Percentiles rank a stretch among this genome's conserved stretches.
These are phyloP conservation scores for Physocladia obscura DNA, from an alignment of 192 early-diverging fungal species.

Conservation along the genomic window DNA sequence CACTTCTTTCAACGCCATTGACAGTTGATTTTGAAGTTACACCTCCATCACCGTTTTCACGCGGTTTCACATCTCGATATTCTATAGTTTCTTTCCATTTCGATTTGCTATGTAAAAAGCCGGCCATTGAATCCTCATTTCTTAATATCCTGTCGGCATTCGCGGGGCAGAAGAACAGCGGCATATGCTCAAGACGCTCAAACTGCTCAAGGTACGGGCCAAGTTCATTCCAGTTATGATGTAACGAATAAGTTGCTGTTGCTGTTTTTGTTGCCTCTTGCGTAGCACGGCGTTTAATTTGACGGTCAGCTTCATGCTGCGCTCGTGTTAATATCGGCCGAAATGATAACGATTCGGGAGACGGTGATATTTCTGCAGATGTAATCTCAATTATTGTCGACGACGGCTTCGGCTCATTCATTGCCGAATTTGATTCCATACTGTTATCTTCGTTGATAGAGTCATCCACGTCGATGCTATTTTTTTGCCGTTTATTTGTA, in stretches of 20 bases:
- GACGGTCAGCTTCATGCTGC: too few species aligned
- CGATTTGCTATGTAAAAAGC: conserved; percentile 35
- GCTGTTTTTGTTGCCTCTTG: neutral
- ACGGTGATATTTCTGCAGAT: too few species aligned
- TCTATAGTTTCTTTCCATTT: conserved; percentile 45
- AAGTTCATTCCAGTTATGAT: conserved; percentile 43
- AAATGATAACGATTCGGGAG: too few species aligned
- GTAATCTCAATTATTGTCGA: too few species aligned
- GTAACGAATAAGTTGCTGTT: neutral
- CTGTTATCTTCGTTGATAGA: too few species aligned
- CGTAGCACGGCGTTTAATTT: neutral
- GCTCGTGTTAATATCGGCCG: too few species aligned
- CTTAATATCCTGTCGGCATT: conserved; percentile 46
- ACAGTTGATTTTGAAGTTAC: neutral
- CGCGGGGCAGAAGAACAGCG: conserved; percentile 50
- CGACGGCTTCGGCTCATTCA: too few species aligned
- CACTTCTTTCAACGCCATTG: neutral
- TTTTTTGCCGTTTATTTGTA: too few species aligned
- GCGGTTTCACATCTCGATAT: conserved; percentile 24
- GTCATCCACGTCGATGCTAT: too few species aligned
- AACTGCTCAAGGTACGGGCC: conserved; percentile 43
- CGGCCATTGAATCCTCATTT: conserved; percentile 39
- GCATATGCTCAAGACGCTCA: conserved; percentile 41
- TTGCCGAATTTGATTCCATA: too few species aligned
- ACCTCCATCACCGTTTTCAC: neutral